Base-by-base conservation (phyloP, 2,329 filamentous ascomycete species). In the Fusarium denticulatum region DNA sequence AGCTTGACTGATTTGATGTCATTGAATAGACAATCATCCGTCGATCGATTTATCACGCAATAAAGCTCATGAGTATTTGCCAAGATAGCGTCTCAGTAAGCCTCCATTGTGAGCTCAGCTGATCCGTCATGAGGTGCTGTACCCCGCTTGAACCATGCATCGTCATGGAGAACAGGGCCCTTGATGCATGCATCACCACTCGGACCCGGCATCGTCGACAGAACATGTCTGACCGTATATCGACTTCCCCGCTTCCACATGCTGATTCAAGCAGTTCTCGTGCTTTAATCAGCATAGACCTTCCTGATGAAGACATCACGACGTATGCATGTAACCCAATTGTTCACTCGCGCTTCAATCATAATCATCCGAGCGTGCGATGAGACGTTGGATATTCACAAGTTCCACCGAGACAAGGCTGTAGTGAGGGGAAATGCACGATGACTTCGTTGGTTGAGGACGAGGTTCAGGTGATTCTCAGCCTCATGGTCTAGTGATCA, bases 81-180 rank as follows among this genome's bases (percentile, higher is more conserved):
- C 59, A 57, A 49, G 59, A 24, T 28, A 32, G 20, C 24, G 32
- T n/a, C 26, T 32, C 34, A 46, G 39, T 52, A 52, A 52, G 26
- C 57, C 36, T 28, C 49, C 42, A 12, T 26, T 10, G 37, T 24
- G 36, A 13, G 45, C 56, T 71, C 68, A 71, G 68, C 67, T 71
- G 68, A 71, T 71, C 61, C 30, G 45, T 61, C 60, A 69, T 55
- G 56, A 68, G 63, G 64, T 67, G 57, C 24, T 58, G 34, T 70
- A 71, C 67, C 68, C 68, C 68, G 68, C 68, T 49, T 40, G 40
- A 61, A 18, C 26, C 28, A 50, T 57, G 67, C 66, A 60, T 60
- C 42, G 24, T 37, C 10, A 67, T 45, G 52, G 30, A 37, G 47
- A 40, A 42, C 13, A 59, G 32, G 64, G 62, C 18, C 56, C 37